phyloP scores from a whole-genome alignment of 345 rosid species.

The Corymbia maculata region DNA sequence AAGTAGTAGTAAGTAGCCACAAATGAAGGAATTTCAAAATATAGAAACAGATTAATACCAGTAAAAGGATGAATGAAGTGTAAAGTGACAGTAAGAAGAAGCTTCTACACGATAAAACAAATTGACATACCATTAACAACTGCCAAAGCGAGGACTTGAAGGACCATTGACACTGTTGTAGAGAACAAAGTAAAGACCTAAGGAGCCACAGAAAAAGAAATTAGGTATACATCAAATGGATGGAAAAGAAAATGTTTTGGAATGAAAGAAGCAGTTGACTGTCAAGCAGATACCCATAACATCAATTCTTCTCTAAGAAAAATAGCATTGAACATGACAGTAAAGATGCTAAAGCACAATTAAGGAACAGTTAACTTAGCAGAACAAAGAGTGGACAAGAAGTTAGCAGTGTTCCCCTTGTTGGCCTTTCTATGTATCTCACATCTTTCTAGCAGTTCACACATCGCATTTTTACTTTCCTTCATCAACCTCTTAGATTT shows the following conservation, averaged over 20 bases:
- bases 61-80: not conserved
- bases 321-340: not conserved
- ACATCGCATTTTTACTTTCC: not conserved
- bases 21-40: not conserved
- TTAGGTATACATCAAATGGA: not conserved
- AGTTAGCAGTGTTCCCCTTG: not conserved
- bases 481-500: not conserved
- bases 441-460: not conserved
- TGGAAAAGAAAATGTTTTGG: not conserved
- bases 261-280: not conserved
- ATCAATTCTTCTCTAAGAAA: not conserved
- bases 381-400: not conserved
- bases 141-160: slow-evolving; percentile 54
- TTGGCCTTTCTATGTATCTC: not conserved
- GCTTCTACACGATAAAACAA: not conserved
- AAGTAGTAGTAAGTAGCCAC: not conserved
- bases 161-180: slow-evolving; percentile 33
- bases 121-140: slow-evolving; percentile 54
- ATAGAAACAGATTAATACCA: not conserved
- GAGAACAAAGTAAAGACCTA: slow-evolving; percentile 92
- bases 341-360: not conserved
- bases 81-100: not conserved
- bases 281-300: not conserved
- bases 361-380: not conserved
- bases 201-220: not conserved